Evolutionary conservation across 306 rosid genomes (phyloP), one percentile per base, ranked within the genome.

Genomic region (Delonix regia): DNA sequence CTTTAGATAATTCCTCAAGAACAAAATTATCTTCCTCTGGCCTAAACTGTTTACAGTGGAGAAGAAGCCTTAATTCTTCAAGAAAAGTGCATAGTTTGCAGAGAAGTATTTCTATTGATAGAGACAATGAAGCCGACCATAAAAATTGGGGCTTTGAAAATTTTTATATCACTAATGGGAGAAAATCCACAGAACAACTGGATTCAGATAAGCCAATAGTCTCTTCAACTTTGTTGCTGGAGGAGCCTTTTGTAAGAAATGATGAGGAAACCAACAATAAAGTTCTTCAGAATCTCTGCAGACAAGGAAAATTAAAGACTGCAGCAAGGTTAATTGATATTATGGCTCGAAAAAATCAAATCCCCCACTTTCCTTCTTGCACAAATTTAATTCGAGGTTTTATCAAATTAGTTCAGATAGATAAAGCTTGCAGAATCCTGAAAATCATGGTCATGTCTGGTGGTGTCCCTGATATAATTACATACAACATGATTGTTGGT

Each of bases 401-500:
- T 39, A 64, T 87, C 78, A 90, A 52, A 75, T 80, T 30, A 11
- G 84, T 84, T 63, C 74, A 70, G 33, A 18, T 85, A 71, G 94
- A 83, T 70, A 85, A 87, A 74, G 96, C 94, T 71, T 76, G 88
- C 38, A 78, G 75, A 78, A 83, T 85, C 81, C 75, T 94, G 80
- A 81, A 80, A 71, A 73, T 88, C 74, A 82, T 86, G 92, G 85
- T 90, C 51, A 90, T 90, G 96, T 92, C 96, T 25, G 98, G 96
- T 28, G 96, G 96, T 48, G 74, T 90, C 81, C 97, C 93, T 9
- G 99, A 94, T 83, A 74, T 77, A 48, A 87, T 94, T 71, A 89
- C 99, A 0, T 90, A 77, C 84, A 94, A 94, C 91, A 87, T 89
- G 92, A 71, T 90, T 81, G 81, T 94, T 49, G 85, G 93, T 66